A percentile compares a stretch with the other conserved stretches of the same genome.
phyloP scores from a whole-genome alignment of 2,329 filamentous ascomycete species.

The Scolecobasidium constrictum region DNA sequence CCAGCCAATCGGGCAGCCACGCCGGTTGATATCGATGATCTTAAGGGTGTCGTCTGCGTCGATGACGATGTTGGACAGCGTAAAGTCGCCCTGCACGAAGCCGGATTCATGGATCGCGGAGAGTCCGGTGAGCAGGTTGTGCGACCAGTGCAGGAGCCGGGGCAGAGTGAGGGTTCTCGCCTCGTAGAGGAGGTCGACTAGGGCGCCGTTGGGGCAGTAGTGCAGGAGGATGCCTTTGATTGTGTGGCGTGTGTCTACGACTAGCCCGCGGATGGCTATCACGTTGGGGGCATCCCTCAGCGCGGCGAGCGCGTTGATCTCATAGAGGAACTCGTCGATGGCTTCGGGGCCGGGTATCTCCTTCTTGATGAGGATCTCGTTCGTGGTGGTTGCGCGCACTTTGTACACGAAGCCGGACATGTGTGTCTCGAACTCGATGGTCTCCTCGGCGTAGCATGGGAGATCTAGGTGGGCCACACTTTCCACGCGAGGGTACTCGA shows the following conservation, averaged over 20 bases:
- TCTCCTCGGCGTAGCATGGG: constrained; percentile 2
- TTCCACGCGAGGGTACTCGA: constrained; percentile 65
- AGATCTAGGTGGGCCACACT: constrained; percentile 60
- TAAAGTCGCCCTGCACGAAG: constrained; percentile 96
- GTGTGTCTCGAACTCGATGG: constrained; percentile 75
- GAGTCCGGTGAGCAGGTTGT: constrained; percentile 79
- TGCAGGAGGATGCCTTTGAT: constrained; percentile 87
- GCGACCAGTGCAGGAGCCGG: constrained; percentile 75
- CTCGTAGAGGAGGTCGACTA: constrained; percentile 88
- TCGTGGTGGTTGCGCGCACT: constrained; percentile 57
- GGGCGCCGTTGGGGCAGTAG: constrained; percentile 73
- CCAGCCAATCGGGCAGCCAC: constrained; percentile 96
- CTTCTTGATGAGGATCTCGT: constrained; percentile 76
- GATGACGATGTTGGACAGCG: constrained; percentile 92
- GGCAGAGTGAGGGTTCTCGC: constrained; percentile 56
- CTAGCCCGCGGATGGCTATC: constrained; percentile 76
- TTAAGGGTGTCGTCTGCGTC: constrained; percentile 75
- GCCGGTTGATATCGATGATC: constrained; percentile 96
- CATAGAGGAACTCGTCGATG: constrained; percentile 93
- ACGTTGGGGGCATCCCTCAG: constrained; percentile 64
- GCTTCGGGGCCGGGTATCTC: constrained; percentile 94
- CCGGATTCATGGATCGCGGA: constrained; percentile 91
- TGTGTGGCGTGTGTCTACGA: constrained; percentile 59
- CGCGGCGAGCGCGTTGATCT: constrained; percentile 85
- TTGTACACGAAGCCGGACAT: constrained; percentile 98